Percentiles rank a stretch among this genome's conserved stretches.
These are phyloP conservation scores for Xylariaceae sp. DNA, from an alignment of 2,329 filamentous ascomycete genomes.

Conservation along the genomic window DNA sequence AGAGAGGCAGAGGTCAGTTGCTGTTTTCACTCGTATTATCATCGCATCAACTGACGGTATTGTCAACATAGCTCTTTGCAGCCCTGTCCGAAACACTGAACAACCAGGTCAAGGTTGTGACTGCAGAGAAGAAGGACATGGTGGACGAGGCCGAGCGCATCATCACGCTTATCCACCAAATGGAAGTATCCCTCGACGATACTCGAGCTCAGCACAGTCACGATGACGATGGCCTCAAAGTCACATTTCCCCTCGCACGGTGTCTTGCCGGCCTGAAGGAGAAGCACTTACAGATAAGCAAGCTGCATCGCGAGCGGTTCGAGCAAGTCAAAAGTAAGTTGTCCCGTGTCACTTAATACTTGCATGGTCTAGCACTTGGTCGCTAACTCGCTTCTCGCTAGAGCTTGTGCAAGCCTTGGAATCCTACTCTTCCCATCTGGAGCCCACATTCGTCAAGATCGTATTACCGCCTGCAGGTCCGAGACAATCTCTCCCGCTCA, in stretches of 20 bases:
- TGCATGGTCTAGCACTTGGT: background rate
- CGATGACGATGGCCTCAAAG: conserved; percentile 63
- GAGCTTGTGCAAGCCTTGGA: conserved; percentile 91
- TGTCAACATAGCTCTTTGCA: conserved; percentile 69
- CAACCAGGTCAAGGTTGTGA: conserved; percentile 82
- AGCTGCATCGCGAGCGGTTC: conserved; percentile 84
- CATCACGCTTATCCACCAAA: conserved; percentile 83
- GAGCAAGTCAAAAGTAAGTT: conserved; percentile 89
- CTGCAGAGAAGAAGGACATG: conserved; percentile 84
- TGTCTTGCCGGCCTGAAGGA: conserved; percentile 82
- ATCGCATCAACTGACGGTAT: conserved; percentile 15
- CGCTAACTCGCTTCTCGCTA: conserved; percentile 35
- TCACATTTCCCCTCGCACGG: conserved; percentile 78
- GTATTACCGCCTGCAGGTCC: conserved; percentile 78
- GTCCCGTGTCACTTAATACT: background rate
- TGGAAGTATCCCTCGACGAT: conserved; percentile 88
- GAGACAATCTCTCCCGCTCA: conserved; percentile 72
- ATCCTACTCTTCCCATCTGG: conserved; percentile 94
- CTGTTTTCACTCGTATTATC: conserved; percentile 7
- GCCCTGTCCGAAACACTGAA: conserved; percentile 89
- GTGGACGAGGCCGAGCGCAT: conserved; percentile 85
- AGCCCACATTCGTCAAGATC: conserved; percentile 82
- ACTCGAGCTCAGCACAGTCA: conserved; percentile 62
- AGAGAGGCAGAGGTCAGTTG: conserved; percentile 79
- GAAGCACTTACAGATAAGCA: conserved; percentile 76